Evolutionary conservation across 164 flowering plant genomes (phyloP).

Genomic region (Cinnamomum micranthum): DNA sequence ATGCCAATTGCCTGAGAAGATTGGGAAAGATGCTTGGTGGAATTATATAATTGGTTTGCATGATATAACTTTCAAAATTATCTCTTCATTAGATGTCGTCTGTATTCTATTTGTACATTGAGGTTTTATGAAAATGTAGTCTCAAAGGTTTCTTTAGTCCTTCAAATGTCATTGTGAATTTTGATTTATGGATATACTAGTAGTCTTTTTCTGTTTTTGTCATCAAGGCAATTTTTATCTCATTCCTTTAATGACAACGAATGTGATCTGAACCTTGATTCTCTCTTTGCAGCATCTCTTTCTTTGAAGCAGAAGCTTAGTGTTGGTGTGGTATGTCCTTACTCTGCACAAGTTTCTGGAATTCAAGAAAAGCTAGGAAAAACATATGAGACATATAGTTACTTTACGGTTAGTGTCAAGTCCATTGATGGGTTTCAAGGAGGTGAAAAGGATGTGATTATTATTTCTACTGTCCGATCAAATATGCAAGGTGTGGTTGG

Average conservation of each 20-base stretch:
- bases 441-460: conserved; percentile 53
- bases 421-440: conserved; percentile 65
- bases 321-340: conserved; percentile 71
- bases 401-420: conserved; percentile 37
- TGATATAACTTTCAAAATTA: too few relatives aligned
- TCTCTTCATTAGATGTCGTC: too few relatives aligned
- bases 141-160: too few relatives aligned
- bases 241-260: background rate
- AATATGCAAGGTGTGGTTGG: conserved; percentile 43
- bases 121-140: too few relatives aligned
- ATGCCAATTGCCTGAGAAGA: too few relatives aligned
- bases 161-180: too few relatives aligned
- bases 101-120: too few relatives aligned
- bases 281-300: conserved; percentile 20
- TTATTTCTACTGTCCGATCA: conserved; percentile 53
- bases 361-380: conserved; percentile 32
- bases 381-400: conserved; percentile 24
- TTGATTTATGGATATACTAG: too few relatives aligned
- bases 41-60: too few relatives aligned
- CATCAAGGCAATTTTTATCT: too few relatives aligned
- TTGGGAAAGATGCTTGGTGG: too few relatives aligned
- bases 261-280: background rate
- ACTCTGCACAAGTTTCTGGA: conserved; percentile 48
- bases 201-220: too few relatives aligned
- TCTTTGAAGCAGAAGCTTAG: conserved; percentile 27